phyloP scores from a whole-genome alignment of 768 basidiomycete genomes.

The Phaeotremella fagi region DNA sequence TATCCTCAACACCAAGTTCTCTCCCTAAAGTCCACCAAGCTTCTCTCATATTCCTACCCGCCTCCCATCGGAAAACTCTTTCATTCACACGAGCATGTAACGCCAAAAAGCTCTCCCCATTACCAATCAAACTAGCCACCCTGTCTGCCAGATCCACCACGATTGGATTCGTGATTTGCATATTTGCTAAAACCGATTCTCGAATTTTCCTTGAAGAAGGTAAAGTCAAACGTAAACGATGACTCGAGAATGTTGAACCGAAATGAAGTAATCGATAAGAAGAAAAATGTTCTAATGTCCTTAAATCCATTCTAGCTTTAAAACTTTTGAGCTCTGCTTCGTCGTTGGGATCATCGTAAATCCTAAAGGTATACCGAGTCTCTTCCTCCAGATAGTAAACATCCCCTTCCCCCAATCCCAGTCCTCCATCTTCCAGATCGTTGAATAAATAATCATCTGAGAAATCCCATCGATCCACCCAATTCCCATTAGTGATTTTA shows the following conservation, averaged over 20 bases:
- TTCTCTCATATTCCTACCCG: conserved; percentile 51
- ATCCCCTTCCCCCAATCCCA: conserved; percentile 49
- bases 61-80: conserved; percentile 56
- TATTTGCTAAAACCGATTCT: conserved; percentile 54
- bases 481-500: background rate
- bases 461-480: conserved; percentile 55
- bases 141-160: conserved; percentile 52
- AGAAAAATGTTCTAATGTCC: conserved; percentile 4
- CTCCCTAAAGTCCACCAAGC: conserved; percentile 55
- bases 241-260: conserved; percentile 72
- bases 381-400: conserved; percentile 56
- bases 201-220: conserved; percentile 52
- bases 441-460: conserved; percentile 54
- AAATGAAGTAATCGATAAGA: conserved; percentile 60
- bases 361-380: conserved; percentile 61
- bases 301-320: background rate
- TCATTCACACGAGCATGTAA: conserved; percentile 68
- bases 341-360: conserved; percentile 53
- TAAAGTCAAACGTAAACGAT: conserved; percentile 58
- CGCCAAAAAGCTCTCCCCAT: conserved; percentile 54
- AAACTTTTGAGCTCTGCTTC: conserved; percentile 13
- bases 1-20: conserved; percentile 2
- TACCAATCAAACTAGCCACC: conserved; percentile 53
- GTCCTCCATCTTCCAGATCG: conserved; percentile 37
- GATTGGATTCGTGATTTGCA: conserved; percentile 58